Base-by-base conservation (phyloP, 1,284 basidiomycete species). In the Termitomyces sp. region DNA sequence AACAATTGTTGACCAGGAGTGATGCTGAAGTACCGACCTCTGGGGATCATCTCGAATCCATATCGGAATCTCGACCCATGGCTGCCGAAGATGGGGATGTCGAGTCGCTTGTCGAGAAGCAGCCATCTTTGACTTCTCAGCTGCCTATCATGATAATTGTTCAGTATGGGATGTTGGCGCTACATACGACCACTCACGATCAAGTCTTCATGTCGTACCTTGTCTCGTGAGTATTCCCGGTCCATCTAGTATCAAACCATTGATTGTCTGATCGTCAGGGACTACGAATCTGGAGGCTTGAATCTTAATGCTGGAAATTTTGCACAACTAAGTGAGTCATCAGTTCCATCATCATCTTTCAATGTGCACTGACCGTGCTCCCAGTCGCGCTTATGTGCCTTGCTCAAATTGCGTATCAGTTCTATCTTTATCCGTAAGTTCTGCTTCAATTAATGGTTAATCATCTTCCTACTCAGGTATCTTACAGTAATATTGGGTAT, bases 171-270 rank as follows among this genome's bases (percentile, higher is more conserved):
- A 67, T 88, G 57, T 70, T 91, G 60, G 88, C 88, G 13, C 67
- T 91, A 51, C 88, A 91, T 64, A 80, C 80, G 35, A 91, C 89
- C n/a, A 89, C 87, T 3, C 89, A 91, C 62, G 88, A 91, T 70
- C 89, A 91, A 66, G 71, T 91, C 18, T 91, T 91, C 69, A 79
- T 90, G 68, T 85, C 86, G 1, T 91, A 91, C 67, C 80, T 91
- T 31, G 86, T 90, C 51, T 83, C 86, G 88, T 91, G 58, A 74
- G 85, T 77, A 1, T 50, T 26, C 28, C 34, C 35, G 47, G 6
- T n/a, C 13, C 24, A 47, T 49, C 52, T 60, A 61, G n/a, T 24
- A 51, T 57, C n/a, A 40, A 18, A 41, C 11, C 16, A 31, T 38
- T 50, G 30, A 41, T 43, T 52, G 50, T 45, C 44, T 52, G 38